Conservation (phyloP, 1,284 basidiomycete species). For the Porogramme epimiltina region DNA sequence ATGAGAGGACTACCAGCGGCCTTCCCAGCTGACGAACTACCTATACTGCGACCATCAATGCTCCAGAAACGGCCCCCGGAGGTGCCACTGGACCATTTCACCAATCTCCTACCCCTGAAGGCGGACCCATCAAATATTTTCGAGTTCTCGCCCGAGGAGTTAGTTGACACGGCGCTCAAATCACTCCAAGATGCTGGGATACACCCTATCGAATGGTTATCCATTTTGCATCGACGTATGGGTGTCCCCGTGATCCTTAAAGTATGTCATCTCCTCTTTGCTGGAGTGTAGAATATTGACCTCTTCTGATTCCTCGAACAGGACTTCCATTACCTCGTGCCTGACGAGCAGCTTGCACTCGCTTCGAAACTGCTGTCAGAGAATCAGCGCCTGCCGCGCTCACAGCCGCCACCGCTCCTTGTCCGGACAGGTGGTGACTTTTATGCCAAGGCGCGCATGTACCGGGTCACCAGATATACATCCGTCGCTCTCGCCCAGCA, state of each 20-base stretch:
- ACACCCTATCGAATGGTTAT: conserved; percentile 32
- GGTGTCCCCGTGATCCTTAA: conserved; percentile 30
- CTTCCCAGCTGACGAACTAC: not conserved
- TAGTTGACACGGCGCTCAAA: conserved; percentile 33
- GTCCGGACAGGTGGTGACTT: conserved; percentile 27
- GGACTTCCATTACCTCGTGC: conserved; percentile 31
- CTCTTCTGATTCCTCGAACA: conserved; percentile 5
- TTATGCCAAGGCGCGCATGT: conserved; percentile 1
- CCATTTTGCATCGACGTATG: conserved; percentile 32
- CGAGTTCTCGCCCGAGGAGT: conserved; percentile 10
- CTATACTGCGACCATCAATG: not conserved
- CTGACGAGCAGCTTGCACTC: conserved; percentile 26
- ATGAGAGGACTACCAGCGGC: not conserved
- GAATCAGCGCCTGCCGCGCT: conserved; percentile 25
- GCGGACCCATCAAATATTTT: not conserved
- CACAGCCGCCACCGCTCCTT: conserved; percentile 22
- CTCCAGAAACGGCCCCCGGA: not conserved
- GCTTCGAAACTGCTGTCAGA: conserved; percentile 27
- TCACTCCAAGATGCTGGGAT: conserved; percentile 25
- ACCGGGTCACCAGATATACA: conserved; percentile 26
- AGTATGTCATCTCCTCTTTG: conserved; percentile 17
- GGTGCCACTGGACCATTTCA: not conserved
- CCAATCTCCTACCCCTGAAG: not conserved
- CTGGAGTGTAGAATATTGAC: not conserved
- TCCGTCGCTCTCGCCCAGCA: conserved; percentile 25